These are phyloP conservation scores for Dioszegia hungarica DNA, from an alignment of 768 basidiomycete species.

Conservation along the genomic window DNA sequence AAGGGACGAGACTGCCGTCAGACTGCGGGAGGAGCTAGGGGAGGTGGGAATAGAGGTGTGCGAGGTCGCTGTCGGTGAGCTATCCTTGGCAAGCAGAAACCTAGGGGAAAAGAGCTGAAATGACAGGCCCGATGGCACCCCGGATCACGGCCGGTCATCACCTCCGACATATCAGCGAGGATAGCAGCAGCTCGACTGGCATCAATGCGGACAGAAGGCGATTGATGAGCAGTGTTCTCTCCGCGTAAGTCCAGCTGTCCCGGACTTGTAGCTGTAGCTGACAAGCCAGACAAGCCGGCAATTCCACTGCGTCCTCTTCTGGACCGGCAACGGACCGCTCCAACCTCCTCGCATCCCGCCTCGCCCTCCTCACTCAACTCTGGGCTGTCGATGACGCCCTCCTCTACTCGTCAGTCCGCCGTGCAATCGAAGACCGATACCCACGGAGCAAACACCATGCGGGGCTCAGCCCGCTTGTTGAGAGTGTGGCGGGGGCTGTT, in stretches of 20 bases:
- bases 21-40: conserved; percentile 21
- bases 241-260: not conserved
- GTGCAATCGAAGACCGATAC: conserved; percentile 36
- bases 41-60: conserved; percentile 29
- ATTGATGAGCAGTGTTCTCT: not conserved
- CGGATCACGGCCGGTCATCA: conserved; percentile 1
- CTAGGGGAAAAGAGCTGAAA: not conserved
- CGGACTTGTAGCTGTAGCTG: no score
- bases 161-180: conserved; percentile 10
- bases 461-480: conserved; percentile 21
- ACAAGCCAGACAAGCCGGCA: no score
- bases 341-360: conserved; percentile 4
- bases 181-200: not conserved
- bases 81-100: not conserved
- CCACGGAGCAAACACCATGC: conserved; percentile 28
- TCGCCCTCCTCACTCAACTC: conserved; percentile 16
- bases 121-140: conserved; percentile 23
- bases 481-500: conserved; percentile 8
- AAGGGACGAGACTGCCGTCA: conserved; percentile 13
- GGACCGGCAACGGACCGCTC: not conserved
- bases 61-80: conserved; percentile 36
- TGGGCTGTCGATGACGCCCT: conserved; percentile 41
- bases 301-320: no score
- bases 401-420: conserved; percentile 31
- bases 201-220: not conserved